These are phyloP conservation scores for Lentinula novae-zelandiae DNA, from an alignment of 1,284 basidiomycete genomes.

Conservation along the genomic window DNA sequence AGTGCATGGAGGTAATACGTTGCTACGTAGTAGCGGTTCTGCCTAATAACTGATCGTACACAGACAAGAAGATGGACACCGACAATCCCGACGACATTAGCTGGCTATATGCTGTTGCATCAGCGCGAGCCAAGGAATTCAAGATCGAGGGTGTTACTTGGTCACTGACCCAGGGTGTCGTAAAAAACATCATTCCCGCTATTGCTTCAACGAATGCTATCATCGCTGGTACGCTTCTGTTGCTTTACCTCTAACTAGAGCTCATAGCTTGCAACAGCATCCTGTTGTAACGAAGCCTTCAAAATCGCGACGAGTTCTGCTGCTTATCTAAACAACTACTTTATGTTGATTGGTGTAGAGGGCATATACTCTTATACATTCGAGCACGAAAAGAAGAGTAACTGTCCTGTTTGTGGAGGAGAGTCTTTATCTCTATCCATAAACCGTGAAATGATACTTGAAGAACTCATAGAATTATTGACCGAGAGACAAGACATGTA, in stretches of 20 bases:
- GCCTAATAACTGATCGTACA: constrained; percentile 10
- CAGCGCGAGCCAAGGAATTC: constrained; percentile 83
- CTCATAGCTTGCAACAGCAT: constrained; percentile 49
- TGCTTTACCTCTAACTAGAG: neutral
- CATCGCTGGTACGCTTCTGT: constrained; percentile 68
- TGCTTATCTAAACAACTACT: constrained; percentile 96
- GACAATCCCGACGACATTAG: constrained; percentile 97
- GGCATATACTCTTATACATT: constrained; percentile 98
- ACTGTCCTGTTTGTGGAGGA: constrained; percentile 98
- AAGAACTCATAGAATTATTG: constrained; percentile 82
- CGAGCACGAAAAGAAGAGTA: constrained; percentile 87
- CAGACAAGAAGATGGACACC: constrained; percentile 93
- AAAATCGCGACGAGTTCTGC: constrained; percentile 96
- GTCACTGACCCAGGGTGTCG: constrained; percentile 96
- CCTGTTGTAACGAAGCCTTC: constrained; percentile 99
- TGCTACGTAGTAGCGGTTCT: neutral
- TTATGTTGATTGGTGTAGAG: constrained; percentile 96
- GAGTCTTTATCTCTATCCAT: constrained; percentile 75
- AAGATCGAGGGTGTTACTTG: constrained; percentile 98
- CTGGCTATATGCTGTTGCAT: constrained; percentile 87
- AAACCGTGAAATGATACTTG: constrained; percentile 71
- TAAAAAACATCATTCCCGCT: constrained; percentile 99
- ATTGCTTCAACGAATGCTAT: constrained; percentile 97
- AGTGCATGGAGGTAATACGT: constrained; percentile 70
- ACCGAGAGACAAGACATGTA: constrained; percentile 86